phyloP scores from a whole-genome alignment of 345 rosid genomes.

The Gossypium thurberi region DNA sequence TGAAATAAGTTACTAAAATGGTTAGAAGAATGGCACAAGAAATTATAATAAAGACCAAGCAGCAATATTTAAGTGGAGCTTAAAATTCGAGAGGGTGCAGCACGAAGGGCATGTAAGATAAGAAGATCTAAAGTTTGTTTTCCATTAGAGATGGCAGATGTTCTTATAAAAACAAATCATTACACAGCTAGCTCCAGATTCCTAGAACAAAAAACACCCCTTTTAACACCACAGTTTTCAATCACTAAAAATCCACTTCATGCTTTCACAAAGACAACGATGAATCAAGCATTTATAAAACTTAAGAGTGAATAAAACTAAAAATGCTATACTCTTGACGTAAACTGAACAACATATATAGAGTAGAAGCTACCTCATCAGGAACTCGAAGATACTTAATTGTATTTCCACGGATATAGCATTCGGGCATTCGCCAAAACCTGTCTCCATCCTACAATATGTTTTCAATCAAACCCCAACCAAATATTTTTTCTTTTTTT shows the following conservation, averaged over 20 bases:
- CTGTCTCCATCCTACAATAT: slow-evolving; percentile 85
- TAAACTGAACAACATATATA: background rate
- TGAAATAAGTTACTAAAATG: background rate
- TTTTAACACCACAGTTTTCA: background rate
- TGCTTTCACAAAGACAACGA: background rate
- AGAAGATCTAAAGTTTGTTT: background rate
- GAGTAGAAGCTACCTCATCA: slow-evolving; percentile 58
- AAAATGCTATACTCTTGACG: background rate
- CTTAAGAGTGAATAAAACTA: background rate
- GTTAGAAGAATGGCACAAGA: background rate
- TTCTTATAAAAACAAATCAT: background rate
- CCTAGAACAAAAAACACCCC: background rate
- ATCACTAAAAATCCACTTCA: background rate
- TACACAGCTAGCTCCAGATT: background rate
- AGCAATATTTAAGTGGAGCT: background rate
- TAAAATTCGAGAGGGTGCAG: background rate
- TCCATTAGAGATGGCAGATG: background rate
- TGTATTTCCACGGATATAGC: slow-evolving; percentile 98
- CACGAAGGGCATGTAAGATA: background rate
- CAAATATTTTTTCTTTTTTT: background rate
- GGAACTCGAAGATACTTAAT: slow-evolving; percentile 99
- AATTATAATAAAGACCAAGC: background rate
- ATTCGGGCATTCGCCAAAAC: slow-evolving; percentile 99
- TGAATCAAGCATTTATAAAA: background rate
- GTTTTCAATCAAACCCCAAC: slow-evolving; percentile 4